A percentile compares a stretch with the other conserved stretches of the same genome.
phyloP scores from a whole-genome alignment of 371 early-diverging fungal genomes.

The Actinomucor elegans region DNA sequence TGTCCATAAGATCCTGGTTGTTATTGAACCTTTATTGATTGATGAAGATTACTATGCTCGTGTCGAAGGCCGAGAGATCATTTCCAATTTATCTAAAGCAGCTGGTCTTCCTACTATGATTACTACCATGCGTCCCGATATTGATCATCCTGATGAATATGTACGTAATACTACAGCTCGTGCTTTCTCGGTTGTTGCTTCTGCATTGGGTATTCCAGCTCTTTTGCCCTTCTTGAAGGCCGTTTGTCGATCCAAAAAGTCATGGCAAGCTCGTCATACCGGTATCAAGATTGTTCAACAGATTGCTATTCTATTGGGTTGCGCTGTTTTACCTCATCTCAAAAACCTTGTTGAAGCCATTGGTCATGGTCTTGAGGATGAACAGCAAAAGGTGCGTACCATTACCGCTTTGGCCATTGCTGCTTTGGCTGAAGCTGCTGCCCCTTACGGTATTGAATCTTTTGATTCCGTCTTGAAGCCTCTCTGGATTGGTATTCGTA shows the following conservation, averaged over 20 bases:
- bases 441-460: constrained; percentile 97
- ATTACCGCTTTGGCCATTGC: constrained; percentile 94
- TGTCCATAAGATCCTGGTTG: constrained; percentile 97
- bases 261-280: constrained; percentile 98
- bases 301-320: constrained; percentile 92
- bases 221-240: constrained; percentile 95
- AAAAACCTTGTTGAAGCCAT: constrained; percentile 90
- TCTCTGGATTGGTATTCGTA: constrained; percentile 91
- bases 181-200: constrained; percentile 96
- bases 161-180: constrained; percentile 98
- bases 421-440: constrained; percentile 95
- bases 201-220: constrained; percentile 94
- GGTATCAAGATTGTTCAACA: constrained; percentile 98
- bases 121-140: constrained; percentile 97
- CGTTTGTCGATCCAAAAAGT: constrained; percentile 92
- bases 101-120: constrained; percentile 98
- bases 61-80: constrained; percentile 97
- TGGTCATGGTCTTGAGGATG: constrained; percentile 91
- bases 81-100: constrained; percentile 95
- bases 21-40: constrained; percentile 96
- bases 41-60: constrained; percentile 98
- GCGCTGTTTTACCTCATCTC: constrained; percentile 94
- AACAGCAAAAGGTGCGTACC: constrained; percentile 94
- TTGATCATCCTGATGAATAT: constrained; percentile 97
- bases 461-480: constrained; percentile 91